Evolutionary conservation across 441 rosid genomes (phyloP).

Genomic region (Kokia cookei): DNA sequence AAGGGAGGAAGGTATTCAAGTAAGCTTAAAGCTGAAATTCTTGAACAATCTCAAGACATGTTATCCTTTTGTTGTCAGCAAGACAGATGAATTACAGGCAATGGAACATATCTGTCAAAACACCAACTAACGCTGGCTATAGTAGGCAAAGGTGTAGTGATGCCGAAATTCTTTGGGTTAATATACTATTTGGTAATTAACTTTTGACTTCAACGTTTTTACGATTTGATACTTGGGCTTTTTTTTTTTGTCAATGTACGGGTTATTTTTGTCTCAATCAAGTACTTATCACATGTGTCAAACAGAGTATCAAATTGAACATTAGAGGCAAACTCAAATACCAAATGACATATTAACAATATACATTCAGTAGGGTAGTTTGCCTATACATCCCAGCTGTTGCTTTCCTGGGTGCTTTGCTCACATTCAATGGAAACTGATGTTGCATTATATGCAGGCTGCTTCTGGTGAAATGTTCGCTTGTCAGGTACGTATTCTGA

Average conservation of each 20-base stretch:
- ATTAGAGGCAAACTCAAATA: too few relatives aligned
- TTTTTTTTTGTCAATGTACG: too few relatives aligned
- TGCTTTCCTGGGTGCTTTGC: constrained; percentile 46
- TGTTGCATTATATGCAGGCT: constrained; percentile 30
- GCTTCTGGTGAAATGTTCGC: constrained; percentile 27
- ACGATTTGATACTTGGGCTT: too few relatives aligned
- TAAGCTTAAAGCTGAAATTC: background rate
- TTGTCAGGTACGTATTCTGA: background rate
- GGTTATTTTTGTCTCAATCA: too few relatives aligned
- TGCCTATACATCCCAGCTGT: constrained; percentile 69
- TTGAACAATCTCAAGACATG: background rate
- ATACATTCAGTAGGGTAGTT: background rate
- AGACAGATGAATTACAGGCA: background rate
- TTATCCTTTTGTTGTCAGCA: background rate
- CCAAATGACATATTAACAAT: background rate
- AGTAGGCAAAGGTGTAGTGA: constrained; percentile 65
- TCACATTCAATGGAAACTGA: constrained; percentile 56
- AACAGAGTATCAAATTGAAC: constrained; percentile 16
- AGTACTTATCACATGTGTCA: too few relatives aligned
- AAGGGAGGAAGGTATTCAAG: background rate
- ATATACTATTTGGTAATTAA: too few relatives aligned
- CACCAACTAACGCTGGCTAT: constrained; percentile 77
- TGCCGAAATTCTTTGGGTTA: constrained; percentile 65
- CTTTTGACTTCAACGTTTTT: too few relatives aligned
- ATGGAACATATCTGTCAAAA: background rate